These are phyloP conservation scores for Aspergillus sclerotialis DNA, from an alignment of 2,329 filamentous ascomycete genomes.

Conservation along the genomic window DNA sequence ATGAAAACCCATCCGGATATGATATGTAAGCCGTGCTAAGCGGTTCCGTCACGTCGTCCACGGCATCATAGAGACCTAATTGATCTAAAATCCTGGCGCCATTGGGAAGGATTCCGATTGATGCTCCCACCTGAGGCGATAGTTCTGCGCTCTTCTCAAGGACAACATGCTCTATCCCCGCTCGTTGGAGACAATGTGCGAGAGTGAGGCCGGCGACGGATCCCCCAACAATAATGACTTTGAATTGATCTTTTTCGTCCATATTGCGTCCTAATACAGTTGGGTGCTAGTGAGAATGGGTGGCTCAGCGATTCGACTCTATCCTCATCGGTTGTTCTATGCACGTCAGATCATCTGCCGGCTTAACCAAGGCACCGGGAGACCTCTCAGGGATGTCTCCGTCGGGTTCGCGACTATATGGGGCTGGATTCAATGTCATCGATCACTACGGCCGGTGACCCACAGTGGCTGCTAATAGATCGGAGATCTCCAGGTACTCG, in stretches of 20 bases:
- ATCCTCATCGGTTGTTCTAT: too few relatives aligned
- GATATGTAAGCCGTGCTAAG: background rate
- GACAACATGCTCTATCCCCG: conserved; percentile 1
- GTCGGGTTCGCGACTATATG: too few relatives aligned
- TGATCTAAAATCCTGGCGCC: background rate
- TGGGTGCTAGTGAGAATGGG: too few relatives aligned
- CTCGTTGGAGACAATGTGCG: conserved; percentile 2
- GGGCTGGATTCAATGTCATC: too few relatives aligned
- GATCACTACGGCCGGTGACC: too few relatives aligned
- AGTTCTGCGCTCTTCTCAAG: conserved; percentile 2
- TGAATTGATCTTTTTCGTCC: conserved; percentile 1
- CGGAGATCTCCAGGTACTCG: too few relatives aligned
- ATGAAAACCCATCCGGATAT: background rate
- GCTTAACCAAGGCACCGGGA: too few relatives aligned
- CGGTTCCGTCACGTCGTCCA: background rate
- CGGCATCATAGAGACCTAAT: background rate
- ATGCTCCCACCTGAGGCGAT: background rate
- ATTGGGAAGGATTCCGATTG: background rate
- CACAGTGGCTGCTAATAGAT: too few relatives aligned
- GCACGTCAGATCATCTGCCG: too few relatives aligned
- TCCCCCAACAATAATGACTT: conserved; percentile 1
- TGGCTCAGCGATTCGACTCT: too few relatives aligned
- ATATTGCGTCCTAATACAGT: background rate
- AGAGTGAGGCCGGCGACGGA: background rate
- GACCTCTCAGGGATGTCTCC: too few relatives aligned